These are phyloP conservation scores for Coleophoma crateriformis DNA, from an alignment of 2,329 filamentous ascomycete species.

Conservation along the genomic window DNA sequence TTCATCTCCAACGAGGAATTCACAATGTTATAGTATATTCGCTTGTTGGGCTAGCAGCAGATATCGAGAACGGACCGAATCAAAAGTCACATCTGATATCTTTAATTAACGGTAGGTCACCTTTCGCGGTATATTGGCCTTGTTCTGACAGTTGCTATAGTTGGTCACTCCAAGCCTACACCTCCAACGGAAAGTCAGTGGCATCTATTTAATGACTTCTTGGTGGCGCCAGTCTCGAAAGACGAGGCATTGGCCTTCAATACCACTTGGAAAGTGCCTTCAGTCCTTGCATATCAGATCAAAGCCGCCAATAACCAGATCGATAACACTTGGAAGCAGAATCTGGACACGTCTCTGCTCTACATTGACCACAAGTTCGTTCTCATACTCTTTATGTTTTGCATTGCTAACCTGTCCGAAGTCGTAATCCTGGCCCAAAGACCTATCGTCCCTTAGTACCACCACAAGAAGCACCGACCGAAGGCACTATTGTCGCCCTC, in stretches of 20 bases:
- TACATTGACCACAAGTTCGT: constrained; percentile 63
- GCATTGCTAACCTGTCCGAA: constrained; percentile 23
- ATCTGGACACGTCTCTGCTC: constrained; percentile 77
- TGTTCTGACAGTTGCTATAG: constrained; percentile 31
- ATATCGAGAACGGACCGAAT: constrained; percentile 79
- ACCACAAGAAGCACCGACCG: constrained; percentile 58
- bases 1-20: constrained; percentile 72
- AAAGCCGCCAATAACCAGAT: constrained; percentile 77
- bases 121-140: background rate
- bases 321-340: constrained; percentile 80
- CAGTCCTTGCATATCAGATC: constrained; percentile 79
- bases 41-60: constrained; percentile 80
- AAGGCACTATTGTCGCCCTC: constrained; percentile 75
- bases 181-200: constrained; percentile 64
- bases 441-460: constrained; percentile 56
- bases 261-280: constrained; percentile 86
- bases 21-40: constrained; percentile 87
- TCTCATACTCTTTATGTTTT: background rate
- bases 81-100: constrained; percentile 89
- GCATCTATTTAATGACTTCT: constrained; percentile 97
- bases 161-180: constrained; percentile 59
- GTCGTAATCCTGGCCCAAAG: constrained; percentile 36
- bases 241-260: constrained; percentile 89
- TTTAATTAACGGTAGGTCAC: constrained; percentile 69
- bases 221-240: constrained; percentile 73